Evolutionary conservation across 192 early-diverging fungal genomes (phyloP).

Genomic region (Chytriomyces hyalinus): DNA sequence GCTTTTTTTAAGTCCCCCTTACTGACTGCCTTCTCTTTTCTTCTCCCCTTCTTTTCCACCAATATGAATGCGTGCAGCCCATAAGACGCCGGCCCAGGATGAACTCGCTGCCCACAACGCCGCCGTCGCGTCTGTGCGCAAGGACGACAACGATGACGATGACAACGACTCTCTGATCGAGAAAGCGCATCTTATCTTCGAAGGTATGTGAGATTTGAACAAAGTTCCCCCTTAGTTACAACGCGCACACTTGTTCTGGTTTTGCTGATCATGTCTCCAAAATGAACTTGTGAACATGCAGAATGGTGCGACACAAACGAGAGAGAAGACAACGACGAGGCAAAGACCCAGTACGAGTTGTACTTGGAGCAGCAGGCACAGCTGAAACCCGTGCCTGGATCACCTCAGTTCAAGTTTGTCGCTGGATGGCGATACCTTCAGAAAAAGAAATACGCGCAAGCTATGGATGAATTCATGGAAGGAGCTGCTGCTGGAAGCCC

Average conservation of each 20-base stretch:
- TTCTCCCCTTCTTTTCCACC: too few species aligned
- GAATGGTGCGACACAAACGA: neutral
- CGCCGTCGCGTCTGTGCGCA: too few species aligned
- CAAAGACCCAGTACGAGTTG: neutral
- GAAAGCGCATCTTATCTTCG: too few species aligned
- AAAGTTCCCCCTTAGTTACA: neutral
- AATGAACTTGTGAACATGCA: neutral
- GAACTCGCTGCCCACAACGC: too few species aligned
- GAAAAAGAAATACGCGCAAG: slow-evolving; percentile 6
- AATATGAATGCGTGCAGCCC: too few species aligned
- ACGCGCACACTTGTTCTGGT: neutral
- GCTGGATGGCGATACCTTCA: neutral
- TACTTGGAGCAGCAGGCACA: neutral
- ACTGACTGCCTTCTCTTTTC: too few species aligned
- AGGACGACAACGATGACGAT: too few species aligned
- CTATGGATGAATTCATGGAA: neutral
- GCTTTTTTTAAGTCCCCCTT: too few species aligned
- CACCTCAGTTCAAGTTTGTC: neutral
- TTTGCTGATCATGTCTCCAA: neutral
- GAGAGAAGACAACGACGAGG: neutral
- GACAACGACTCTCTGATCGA: too few species aligned
- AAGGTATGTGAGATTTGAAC: too few species aligned
- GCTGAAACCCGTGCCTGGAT: neutral
- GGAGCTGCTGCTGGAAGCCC: neutral
- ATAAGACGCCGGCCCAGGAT: too few species aligned